Conservation (phyloP, 345 rosid genomes). For the Punica granatum region DNA sequence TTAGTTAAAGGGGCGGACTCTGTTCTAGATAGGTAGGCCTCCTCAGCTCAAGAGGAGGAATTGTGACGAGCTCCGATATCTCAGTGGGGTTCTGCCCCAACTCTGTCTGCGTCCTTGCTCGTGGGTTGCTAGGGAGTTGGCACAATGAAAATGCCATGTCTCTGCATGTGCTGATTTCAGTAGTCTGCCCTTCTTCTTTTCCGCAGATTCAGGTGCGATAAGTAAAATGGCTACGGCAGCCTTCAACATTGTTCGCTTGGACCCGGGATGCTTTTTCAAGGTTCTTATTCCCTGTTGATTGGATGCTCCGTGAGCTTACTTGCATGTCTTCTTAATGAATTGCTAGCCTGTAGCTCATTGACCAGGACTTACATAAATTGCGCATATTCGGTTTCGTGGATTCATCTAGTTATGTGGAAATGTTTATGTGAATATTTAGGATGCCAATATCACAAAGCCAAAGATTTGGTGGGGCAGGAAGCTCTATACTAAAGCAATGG, state of each 20-base stretch:
- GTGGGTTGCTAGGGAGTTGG: too few relatives aligned
- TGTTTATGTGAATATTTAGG: conserved; percentile 16
- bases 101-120: too few relatives aligned
- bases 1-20: too few relatives aligned
- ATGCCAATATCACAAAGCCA: conserved; percentile 16
- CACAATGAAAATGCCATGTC: too few relatives aligned
- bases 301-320: neutral
- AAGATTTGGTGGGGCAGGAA: conserved; percentile 22
- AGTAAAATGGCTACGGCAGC: conserved; percentile 13
- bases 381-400: neutral
- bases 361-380: neutral
- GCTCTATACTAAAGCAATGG: conserved; percentile 26
- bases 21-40: too few relatives aligned
- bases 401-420: neutral
- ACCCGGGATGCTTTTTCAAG: conserved; percentile 35
- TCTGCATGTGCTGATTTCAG: neutral
- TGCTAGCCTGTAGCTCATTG: neutral
- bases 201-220: neutral
- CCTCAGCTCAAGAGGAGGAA: too few relatives aligned
- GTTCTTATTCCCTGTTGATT: conserved; percentile 15
- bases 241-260: conserved; percentile 23
- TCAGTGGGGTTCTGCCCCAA: too few relatives aligned
- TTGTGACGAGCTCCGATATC: too few relatives aligned
- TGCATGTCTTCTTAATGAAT: neutral
- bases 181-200: neutral